Evolutionary conservation across 1,284 basidiomycete genomes (phyloP).

Genomic region (Heterobasidion parviporum): DNA sequence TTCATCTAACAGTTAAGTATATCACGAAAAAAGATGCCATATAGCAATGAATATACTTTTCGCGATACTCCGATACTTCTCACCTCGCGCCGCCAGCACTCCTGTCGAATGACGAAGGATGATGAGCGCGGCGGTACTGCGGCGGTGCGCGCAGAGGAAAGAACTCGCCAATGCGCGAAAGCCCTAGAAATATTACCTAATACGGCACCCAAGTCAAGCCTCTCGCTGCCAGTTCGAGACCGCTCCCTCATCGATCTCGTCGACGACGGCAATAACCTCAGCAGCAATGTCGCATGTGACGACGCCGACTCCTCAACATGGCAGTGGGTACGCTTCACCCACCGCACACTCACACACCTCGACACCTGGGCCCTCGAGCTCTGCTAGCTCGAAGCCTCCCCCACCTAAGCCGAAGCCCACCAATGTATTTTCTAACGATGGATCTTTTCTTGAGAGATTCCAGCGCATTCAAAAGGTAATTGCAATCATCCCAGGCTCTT

Average conservation of each 20-base stretch:
- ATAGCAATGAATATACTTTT: no score
- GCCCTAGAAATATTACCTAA: background rate
- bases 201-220: background rate
- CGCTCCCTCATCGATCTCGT: background rate
- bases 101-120: no score
- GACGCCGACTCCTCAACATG: background rate
- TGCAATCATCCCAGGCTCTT: background rate
- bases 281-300: constrained; percentile 1
- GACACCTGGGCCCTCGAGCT: constrained; percentile 7
- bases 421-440: constrained; percentile 53
- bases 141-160: no score
- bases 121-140: no score
- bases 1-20: no score
- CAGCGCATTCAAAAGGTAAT: constrained; percentile 42
- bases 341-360: constrained; percentile 15
- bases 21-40: no score
- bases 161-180: background rate
- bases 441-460: constrained; percentile 51
- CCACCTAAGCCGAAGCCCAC: constrained; percentile 33
- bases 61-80: no score
- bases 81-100: no score
- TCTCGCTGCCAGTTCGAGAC: no score
- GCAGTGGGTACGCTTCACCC: constrained; percentile 23
- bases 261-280: background rate
- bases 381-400: constrained; percentile 17